Conservation (phyloP, 176 grass and related monocot genomes). For the Carex scoparia region DNA sequence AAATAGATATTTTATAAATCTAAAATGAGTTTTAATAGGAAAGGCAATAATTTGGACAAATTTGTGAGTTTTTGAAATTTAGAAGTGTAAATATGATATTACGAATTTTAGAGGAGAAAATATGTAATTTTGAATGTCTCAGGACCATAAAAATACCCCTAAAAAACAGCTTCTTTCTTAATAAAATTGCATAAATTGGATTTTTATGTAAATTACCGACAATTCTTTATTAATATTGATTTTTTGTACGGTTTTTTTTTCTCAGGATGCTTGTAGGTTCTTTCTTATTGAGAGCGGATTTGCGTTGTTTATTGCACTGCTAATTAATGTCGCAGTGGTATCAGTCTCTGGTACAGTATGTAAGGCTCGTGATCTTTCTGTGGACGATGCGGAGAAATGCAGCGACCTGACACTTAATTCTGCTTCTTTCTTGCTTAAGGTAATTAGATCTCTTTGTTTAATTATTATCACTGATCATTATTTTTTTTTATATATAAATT, state of each 20-base stretch:
- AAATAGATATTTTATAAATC: no score
- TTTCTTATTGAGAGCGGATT: conserved; percentile 82
- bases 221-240: neutral
- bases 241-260: neutral
- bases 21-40: no score
- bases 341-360: conserved; percentile 73
- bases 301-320: conserved; percentile 68
- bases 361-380: conserved; percentile 30
- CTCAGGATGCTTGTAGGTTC: conserved; percentile 68
- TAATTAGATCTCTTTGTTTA: neutral
- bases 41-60: no score
- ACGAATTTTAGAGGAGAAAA: no score
- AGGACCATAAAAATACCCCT: no score
- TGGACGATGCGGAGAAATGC: conserved; percentile 39
- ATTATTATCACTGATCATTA: neutral
- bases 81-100: no score
- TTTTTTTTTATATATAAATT: no score
- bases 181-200: neutral
- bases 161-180: neutral
- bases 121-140: no score
- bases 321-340: conserved; percentile 83
- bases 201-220: neutral
- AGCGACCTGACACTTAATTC: conserved; percentile 50
- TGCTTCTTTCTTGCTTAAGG: conserved; percentile 86
- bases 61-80: no score